A percentile compares a stretch with the other conserved stretches of the same genome.
Evolutionary conservation across 176 grass and related monocot species (phyloP).

Genomic region (Triticum urartu): DNA sequence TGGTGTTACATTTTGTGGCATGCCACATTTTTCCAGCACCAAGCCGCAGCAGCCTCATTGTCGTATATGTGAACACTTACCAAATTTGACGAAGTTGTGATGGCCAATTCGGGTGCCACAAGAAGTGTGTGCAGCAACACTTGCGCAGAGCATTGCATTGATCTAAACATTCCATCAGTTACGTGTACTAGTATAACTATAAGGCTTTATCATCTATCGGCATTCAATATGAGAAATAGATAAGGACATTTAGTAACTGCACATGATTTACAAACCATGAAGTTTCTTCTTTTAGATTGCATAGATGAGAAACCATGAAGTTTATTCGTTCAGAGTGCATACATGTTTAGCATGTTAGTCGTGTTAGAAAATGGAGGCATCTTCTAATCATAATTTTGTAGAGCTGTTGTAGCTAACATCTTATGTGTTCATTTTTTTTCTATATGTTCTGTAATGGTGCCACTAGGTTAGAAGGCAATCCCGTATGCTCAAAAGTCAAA

Average conservation of each 20-base stretch:
- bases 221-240: background rate
- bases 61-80: background rate
- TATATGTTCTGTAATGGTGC: background rate
- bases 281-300: background rate
- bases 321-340: background rate
- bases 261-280: background rate
- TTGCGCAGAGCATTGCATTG: background rate
- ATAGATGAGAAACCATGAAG: too few species aligned
- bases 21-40: background rate
- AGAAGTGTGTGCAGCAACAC: background rate
- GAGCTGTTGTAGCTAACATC: background rate
- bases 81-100: background rate
- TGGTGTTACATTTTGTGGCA: background rate
- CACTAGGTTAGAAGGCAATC: conserved; percentile 27
- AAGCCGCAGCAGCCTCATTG: too few species aligned
- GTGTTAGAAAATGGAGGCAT: background rate
- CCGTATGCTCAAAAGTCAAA: background rate
- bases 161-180: background rate
- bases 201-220: background rate
- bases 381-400: background rate
- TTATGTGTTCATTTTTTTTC: background rate
- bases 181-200: background rate
- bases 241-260: background rate
- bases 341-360: background rate
- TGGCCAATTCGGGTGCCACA: background rate